These are phyloP conservation scores for Fusarium begoniae DNA, from an alignment of 2,329 filamentous ascomycete genomes.

Conservation along the genomic window DNA sequence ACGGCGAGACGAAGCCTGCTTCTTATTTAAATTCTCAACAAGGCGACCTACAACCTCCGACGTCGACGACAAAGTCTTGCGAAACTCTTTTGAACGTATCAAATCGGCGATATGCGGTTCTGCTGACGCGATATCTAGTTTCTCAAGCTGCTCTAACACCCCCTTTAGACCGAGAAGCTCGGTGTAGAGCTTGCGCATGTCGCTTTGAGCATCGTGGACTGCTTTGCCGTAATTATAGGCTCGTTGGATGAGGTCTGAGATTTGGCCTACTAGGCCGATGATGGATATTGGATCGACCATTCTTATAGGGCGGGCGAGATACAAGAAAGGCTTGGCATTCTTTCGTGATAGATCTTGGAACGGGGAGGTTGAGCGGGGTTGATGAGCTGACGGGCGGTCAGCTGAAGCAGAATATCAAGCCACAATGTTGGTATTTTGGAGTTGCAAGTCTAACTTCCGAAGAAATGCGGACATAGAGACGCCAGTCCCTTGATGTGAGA, in stretches of 20 bases:
- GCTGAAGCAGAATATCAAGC: not conserved
- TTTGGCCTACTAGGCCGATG: not conserved
- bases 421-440: not conserved
- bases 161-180: not conserved
- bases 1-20: not conserved
- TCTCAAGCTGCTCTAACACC: rapidly evolving
- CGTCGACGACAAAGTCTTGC: rapidly evolving
- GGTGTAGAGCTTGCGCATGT: not conserved
- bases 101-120: not conserved
- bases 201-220: not conserved
- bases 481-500: too few relatives aligned
- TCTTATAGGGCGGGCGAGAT: rapidly evolving
- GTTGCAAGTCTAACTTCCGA: rapidly evolving
- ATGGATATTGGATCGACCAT: not conserved
- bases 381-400: not conserved
- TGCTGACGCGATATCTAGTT: rapidly evolving
- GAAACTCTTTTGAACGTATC: rapidly evolving
- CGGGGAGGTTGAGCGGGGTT: rapidly evolving
- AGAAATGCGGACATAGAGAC: not conserved
- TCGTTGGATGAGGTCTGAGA: not conserved
- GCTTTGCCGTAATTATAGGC: not conserved
- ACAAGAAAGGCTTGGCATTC: too few relatives aligned
- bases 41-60: not conserved
- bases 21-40: not conserved
- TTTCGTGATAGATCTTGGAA: not conserved